Conservation (phyloP, 768 basidiomycete species). For the Gloeostereum incarnatum region DNA sequence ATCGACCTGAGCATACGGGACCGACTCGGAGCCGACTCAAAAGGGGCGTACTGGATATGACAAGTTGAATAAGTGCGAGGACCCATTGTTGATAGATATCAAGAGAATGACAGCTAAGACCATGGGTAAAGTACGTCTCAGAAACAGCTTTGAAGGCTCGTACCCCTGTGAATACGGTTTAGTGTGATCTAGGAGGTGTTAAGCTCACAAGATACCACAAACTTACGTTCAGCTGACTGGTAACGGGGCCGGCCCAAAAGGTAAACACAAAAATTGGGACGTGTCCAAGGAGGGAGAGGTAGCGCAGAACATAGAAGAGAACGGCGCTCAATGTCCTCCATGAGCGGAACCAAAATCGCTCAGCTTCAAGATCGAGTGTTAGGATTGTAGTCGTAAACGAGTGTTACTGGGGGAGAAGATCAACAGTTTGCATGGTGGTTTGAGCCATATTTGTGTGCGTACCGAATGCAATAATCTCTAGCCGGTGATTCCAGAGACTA, state of each 20-base stretch:
- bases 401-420: no score
- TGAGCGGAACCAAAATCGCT: slow-evolving; percentile 2
- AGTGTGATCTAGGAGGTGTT: not conserved
- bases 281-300: slow-evolving; percentile 3
- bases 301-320: slow-evolving; percentile 4
- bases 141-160: not conserved
- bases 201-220: not conserved
- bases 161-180: not conserved
- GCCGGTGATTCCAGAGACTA: slow-evolving; percentile 2
- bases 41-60: not conserved
- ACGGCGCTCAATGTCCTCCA: not conserved
- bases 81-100: not conserved
- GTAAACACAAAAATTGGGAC: slow-evolving; percentile 1
- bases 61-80: not conserved
- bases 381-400: slow-evolving; percentile 5
- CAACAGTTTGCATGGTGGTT: not conserved
- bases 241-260: slow-evolving; percentile 3
- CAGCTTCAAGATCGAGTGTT: not conserved
- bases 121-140: not conserved
- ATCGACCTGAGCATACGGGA: not conserved
- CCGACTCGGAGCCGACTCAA: not conserved
- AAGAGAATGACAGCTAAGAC: not conserved
- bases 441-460: not conserved
- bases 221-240: no score
- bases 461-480: slow-evolving; percentile 2